A percentile compares a stretch with the other conserved stretches of the same genome.
phyloP scores from a whole-genome alignment of 352 stramenopile genomes.

The Peronospora tabacina region DNA sequence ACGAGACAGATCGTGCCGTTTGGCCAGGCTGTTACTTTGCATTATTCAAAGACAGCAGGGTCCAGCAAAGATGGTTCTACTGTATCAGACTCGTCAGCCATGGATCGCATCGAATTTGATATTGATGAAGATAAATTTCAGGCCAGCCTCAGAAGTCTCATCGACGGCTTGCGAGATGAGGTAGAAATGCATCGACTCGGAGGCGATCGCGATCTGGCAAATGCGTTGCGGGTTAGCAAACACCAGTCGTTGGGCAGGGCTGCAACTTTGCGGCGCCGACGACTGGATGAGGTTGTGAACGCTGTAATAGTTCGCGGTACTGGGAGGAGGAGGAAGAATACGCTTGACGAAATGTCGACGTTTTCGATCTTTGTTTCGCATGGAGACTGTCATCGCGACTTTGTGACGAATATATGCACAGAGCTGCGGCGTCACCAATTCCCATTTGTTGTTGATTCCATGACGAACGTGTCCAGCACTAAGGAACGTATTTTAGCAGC shows the following conservation, averaged over 20 bases:
- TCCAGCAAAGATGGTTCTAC: slow-evolving; percentile 13
- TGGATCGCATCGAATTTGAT: slow-evolving; percentile 35
- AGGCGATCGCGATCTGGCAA: slow-evolving; percentile 18
- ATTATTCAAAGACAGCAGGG: slow-evolving; percentile 25
- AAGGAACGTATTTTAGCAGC: slow-evolving; percentile 65
- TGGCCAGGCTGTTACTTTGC: slow-evolving; percentile 42
- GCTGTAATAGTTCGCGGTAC: slow-evolving; percentile 40
- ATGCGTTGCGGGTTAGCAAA: slow-evolving; percentile 8
- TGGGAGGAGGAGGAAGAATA: slow-evolving; percentile 10
- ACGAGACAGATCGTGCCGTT: slow-evolving; percentile 79
- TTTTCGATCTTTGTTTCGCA: slow-evolving; percentile 73
- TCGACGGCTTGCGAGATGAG: slow-evolving; percentile 69
- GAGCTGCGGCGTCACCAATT: slow-evolving; percentile 47
- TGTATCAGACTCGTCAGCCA: slow-evolving; percentile 11
- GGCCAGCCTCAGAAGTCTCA: slow-evolving; percentile 49
- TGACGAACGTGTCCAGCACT: slow-evolving; percentile 64
- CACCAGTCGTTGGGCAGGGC: slow-evolving; percentile 15
- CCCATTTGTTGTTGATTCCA: slow-evolving; percentile 51
- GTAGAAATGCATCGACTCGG: slow-evolving; percentile 56
- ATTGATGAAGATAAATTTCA: slow-evolving; percentile 67
- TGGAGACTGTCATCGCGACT: slow-evolving; percentile 62
- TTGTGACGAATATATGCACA: slow-evolving; percentile 48
- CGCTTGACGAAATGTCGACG: slow-evolving; percentile 18
- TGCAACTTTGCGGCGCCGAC: slow-evolving; percentile 16
- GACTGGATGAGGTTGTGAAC: slow-evolving; percentile 51